Evolutionary conservation across 208 protist genomes (phyloP).

Genomic region (Leishmania lainsoni): DNA sequence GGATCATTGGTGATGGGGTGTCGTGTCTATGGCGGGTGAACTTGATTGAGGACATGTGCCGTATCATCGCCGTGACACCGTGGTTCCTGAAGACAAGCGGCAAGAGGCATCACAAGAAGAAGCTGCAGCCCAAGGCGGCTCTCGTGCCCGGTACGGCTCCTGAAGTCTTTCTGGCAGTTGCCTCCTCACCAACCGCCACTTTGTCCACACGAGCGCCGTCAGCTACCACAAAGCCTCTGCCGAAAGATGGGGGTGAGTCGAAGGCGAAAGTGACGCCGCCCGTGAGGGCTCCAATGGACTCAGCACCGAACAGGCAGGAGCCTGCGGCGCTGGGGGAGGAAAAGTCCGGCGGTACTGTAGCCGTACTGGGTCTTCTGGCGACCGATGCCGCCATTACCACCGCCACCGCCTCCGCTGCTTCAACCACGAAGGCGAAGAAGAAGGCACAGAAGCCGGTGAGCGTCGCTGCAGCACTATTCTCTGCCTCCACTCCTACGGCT

Average conservation of each 20-base stretch:
- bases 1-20: slow-evolving; percentile 50
- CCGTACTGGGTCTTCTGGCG: background rate
- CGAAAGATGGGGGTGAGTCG: background rate
- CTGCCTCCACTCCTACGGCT: background rate
- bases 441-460: background rate
- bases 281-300: background rate
- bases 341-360: background rate
- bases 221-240: background rate
- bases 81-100: slow-evolving; percentile 46
- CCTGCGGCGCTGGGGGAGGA: background rate
- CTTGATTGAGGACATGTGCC: slow-evolving; percentile 23
- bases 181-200: background rate
- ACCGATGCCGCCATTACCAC: background rate
- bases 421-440: background rate
- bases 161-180: slow-evolving; percentile 18
- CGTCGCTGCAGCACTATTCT: background rate
- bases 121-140: slow-evolving; percentile 13
- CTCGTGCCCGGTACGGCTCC: slow-evolving; percentile 28
- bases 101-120: slow-evolving; percentile 48
- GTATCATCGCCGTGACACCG: slow-evolving; percentile 59
- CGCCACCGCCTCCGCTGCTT: background rate
- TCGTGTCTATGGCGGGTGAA: slow-evolving; percentile 61
- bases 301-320: background rate
- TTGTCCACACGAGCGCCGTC: background rate
- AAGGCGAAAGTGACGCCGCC: background rate